A percentile compares a stretch with the other conserved stretches of the same genome.
These are phyloP conservation scores for Aristolochia californica DNA, from an alignment of 164 flowering plant genomes.

Conservation along the genomic window DNA sequence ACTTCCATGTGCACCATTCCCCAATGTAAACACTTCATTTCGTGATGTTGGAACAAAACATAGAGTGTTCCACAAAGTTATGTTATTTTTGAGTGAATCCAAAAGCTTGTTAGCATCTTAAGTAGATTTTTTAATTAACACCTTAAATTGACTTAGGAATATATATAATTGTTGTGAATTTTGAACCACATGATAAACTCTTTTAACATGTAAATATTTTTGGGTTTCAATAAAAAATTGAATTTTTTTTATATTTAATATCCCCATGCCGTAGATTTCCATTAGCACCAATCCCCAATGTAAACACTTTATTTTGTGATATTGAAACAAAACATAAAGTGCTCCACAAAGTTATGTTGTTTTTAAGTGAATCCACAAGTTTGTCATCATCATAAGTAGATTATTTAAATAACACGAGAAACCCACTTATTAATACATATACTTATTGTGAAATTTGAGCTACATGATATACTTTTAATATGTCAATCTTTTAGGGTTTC, in stretches of 20 bases:
- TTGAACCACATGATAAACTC: constrained; percentile 50
- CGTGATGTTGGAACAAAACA: too few relatives aligned
- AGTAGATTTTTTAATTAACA: constrained; percentile 42
- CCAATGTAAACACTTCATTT: constrained; percentile 74
- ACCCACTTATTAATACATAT: too few relatives aligned
- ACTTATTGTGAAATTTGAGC: too few relatives aligned
- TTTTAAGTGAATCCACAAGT: too few relatives aligned
- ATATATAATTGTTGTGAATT: constrained; percentile 42
- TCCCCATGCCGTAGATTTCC: constrained; percentile 61
- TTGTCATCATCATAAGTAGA: too few relatives aligned
- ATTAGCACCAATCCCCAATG: constrained; percentile 63
- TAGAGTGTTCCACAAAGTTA: too few relatives aligned
- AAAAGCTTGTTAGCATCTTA: constrained; percentile 44
- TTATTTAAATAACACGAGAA: too few relatives aligned
- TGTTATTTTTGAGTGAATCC: constrained; percentile 47
- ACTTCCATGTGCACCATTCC: constrained; percentile 49
- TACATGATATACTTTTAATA: constrained; percentile 40
- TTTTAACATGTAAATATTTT: constrained; percentile 38
- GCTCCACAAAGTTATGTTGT: constrained; percentile 44
- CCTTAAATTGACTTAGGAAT: constrained; percentile 46
- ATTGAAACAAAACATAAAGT: too few relatives aligned
- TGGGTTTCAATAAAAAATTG: constrained; percentile 39
- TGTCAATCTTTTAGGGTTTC: constrained; percentile 41
- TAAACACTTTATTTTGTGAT: too few relatives aligned
- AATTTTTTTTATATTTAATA: constrained; percentile 34